Evolutionary conservation across 2,329 filamentous ascomycete genomes (phyloP).

Genomic region (Nothopassalora personata): DNA sequence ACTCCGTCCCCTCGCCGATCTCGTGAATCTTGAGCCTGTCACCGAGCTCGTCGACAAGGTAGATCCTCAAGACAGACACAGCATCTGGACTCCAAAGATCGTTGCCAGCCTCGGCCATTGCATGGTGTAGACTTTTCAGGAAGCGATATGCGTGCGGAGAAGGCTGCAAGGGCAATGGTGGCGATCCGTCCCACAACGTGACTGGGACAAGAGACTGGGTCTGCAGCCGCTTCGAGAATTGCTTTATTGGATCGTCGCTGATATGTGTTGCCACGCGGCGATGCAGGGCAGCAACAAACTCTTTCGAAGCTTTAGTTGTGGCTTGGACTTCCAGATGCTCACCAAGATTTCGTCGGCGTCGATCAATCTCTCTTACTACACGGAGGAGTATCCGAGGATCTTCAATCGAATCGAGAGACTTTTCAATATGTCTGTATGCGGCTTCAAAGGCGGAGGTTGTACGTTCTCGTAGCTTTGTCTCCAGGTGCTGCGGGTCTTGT

Average conservation of each 20-base stretch:
- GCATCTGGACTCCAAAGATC: constrained; percentile 78
- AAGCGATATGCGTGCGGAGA: constrained; percentile 70
- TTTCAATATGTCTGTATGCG: constrained; percentile 15
- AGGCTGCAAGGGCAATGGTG: constrained; percentile 70
- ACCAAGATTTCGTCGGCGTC: constrained; percentile 50
- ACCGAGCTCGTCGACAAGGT: constrained; percentile 49
- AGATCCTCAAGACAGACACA: constrained; percentile 57
- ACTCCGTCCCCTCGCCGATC: constrained; percentile 13
- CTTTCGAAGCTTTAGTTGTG: constrained; percentile 27
- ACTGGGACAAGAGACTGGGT: constrained; percentile 41
- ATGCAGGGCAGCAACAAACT: constrained; percentile 61
- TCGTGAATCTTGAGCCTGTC: constrained; percentile 34
- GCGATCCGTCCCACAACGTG: constrained; percentile 74
- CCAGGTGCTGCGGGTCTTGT: constrained; percentile 62
- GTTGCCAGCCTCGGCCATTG: constrained; percentile 65
- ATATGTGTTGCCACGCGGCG: constrained; percentile 53
- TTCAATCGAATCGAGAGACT: constrained; percentile 5
- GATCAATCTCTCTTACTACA: constrained; percentile 67
- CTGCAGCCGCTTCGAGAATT: constrained; percentile 6
- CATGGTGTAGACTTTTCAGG: constrained; percentile 57
- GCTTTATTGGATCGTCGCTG: constrained; percentile 25
- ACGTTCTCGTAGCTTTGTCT: constrained; percentile 18
- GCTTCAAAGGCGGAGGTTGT: constrained; percentile 13
- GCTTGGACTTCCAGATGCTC: constrained; percentile 7
- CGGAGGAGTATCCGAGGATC: constrained; percentile 54